phyloP scores from a whole-genome alignment of 1,284 basidiomycete species.

The Ceratobasidium sp. region DNA sequence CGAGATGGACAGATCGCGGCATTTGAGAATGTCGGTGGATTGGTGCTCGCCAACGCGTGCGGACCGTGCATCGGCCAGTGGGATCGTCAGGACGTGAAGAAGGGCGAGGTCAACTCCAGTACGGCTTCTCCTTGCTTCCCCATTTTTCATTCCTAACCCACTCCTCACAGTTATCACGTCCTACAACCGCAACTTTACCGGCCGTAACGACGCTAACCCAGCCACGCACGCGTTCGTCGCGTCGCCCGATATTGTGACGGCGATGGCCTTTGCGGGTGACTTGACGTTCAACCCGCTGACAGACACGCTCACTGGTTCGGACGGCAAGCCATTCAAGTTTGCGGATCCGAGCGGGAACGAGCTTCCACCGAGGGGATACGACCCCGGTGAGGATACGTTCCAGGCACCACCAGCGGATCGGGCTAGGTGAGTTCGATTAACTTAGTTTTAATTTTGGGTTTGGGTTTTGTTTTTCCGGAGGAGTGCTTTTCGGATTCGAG shows the following conservation, averaged over 20 bases:
- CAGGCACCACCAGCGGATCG: conserved; percentile 93
- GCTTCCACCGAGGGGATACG: conserved; percentile 94
- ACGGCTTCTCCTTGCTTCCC: conserved; percentile 52
- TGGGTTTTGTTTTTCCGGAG: neutral
- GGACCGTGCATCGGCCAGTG: conserved; percentile 99
- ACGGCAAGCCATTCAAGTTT: conserved; percentile 99
- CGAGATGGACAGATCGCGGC: conserved; percentile 93
- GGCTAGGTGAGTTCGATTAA: conserved; percentile 54
- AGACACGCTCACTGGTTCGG: conserved; percentile 87
- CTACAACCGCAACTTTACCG: conserved; percentile 99
- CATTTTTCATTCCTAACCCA: neutral
- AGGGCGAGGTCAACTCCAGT: conserved; percentile 97
- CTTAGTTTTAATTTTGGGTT: neutral
- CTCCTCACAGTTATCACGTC: conserved; percentile 99
- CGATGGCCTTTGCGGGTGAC: conserved; percentile 93
- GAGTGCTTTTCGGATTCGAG: neutral
- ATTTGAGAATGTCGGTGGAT: conserved; percentile 89
- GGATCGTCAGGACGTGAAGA: conserved; percentile 96
- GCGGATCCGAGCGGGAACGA: conserved; percentile 88
- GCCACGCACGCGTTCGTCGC: conserved; percentile 99
- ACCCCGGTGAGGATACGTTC: conserved; percentile 97
- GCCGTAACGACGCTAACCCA: conserved; percentile 99
- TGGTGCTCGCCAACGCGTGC: conserved; percentile 98
- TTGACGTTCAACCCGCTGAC: conserved; percentile 98
- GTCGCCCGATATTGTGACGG: conserved; percentile 97